Base-by-base conservation (phyloP, 192 early-diverging fungal genomes). In the Coemansia sp. region DNA sequence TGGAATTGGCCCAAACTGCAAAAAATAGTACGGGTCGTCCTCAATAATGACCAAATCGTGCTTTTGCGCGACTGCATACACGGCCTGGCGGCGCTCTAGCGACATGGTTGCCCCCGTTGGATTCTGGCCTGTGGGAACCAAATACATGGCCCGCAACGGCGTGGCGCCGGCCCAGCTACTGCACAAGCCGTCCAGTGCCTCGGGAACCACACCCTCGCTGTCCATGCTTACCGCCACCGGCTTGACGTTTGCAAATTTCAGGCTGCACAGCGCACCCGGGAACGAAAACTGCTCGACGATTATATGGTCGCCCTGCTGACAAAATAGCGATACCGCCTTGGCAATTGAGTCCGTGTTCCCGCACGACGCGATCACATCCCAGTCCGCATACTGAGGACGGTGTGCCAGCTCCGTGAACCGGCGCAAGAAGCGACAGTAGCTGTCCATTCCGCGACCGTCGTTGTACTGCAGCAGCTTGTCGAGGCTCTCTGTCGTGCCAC, bases 11-110 rank as follows among this genome's bases (percentile, higher is more conserved):
- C 65, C 73, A 45, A 83, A 74, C 66, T 95, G 93, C 30, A 98
- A 57, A 56, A 90, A 95, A 55, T 90, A 94, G 58, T 98, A 98
- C 23, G 95, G 93, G 61, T 95, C 95, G 50, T 98, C 95, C 71
- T 98, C 95, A 17, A 95, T 67, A 44, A 98, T 96, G 17, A 92
- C 72, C 22, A 98, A 58, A 50, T 92, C 78, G 60, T 89, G 87
- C 57, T 84, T 78, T 38, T 77, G 79, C 4, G 85, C 85, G 36
- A 94, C 79, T 11, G 80, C 71, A 55, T 96, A 96, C 8, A 98
- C 82, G 23, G 72, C 64, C 47, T 81, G 81, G 44, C 90, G 91
- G 15, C 95, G 83, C 23, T 83, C 86, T 8, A 86, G 55, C 3
- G 88, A 83, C 43, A 90, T 87, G 62, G 83, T 89, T 15, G 79